phyloP scores from a whole-genome alignment of 2,329 filamentous ascomycete genomes.

The Zopfia rhizophila region DNA sequence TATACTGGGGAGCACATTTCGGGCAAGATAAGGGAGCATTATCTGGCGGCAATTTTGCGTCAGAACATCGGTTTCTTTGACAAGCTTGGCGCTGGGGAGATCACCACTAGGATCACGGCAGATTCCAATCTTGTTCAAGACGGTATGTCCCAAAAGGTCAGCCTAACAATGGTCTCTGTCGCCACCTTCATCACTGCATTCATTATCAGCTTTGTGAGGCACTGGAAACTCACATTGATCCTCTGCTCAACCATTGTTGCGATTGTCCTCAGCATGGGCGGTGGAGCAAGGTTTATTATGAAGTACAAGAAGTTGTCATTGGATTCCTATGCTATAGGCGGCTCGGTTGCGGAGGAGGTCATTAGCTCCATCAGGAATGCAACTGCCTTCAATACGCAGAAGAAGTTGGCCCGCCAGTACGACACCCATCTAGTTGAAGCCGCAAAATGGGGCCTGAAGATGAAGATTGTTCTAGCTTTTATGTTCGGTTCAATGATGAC shows the following conservation, averaged over 20 bases:
- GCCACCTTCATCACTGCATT: constrained; percentile 81
- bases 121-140: constrained; percentile 93
- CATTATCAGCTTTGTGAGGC: constrained; percentile 85
- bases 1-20: constrained; percentile 60
- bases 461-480: too few species aligned
- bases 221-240: constrained; percentile 90
- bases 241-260: constrained; percentile 74
- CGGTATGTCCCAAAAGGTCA: constrained; percentile 65
- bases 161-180: constrained; percentile 11
- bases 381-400: too few species aligned
- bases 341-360: too few species aligned
- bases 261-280: constrained; percentile 76
- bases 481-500: too few species aligned
- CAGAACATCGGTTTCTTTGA: constrained; percentile 70
- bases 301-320: constrained; percentile 81
- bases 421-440: too few species aligned
- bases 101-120: constrained; percentile 90
- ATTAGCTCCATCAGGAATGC: too few species aligned
- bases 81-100: constrained; percentile 90
- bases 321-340: too few species aligned
- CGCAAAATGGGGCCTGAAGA: too few species aligned
- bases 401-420: too few species aligned
- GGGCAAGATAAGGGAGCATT: constrained; percentile 56
- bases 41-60: constrained; percentile 68
- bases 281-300: constrained; percentile 72